These are phyloP conservation scores for Penicillium sclerotiorum DNA, from an alignment of 2,329 filamentous ascomycete species.

Conservation along the genomic window DNA sequence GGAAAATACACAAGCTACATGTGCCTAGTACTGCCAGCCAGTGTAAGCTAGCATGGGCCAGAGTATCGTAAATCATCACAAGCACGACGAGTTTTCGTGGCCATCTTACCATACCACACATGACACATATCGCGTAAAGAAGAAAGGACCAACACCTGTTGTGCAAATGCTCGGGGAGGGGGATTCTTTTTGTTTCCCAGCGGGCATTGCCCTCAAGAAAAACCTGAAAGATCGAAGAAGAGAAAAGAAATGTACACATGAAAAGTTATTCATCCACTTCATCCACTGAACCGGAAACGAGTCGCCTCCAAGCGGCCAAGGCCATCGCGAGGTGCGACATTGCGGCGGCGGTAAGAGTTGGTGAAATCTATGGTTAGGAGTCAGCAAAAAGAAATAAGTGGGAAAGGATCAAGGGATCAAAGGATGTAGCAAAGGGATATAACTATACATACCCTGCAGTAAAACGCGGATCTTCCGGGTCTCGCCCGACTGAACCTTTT, in stretches of 20 bases:
- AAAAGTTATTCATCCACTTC: slow-evolving; percentile 43
- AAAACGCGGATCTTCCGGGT: slow-evolving; percentile 80
- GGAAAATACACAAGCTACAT: not conserved
- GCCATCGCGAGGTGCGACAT: slow-evolving; percentile 92
- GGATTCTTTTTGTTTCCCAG: slow-evolving; percentile 13
- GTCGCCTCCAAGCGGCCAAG: slow-evolving; percentile 83
- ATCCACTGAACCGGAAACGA: slow-evolving; percentile 77
- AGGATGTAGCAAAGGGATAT: not conserved
- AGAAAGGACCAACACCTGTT: slow-evolving; percentile 24
- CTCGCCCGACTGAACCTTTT: slow-evolving; percentile 69
- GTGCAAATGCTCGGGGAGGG: slow-evolving; percentile 25
- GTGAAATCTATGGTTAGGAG: slow-evolving; percentile 71
- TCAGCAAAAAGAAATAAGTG: too few species aligned
- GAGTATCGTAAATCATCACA: slow-evolving; percentile 28
- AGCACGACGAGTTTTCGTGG: slow-evolving; percentile 17
- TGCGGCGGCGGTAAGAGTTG: slow-evolving; percentile 86
- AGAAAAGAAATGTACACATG: slow-evolving; percentile 16
- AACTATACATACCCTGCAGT: slow-evolving; percentile 66
- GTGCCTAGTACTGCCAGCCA: slow-evolving; percentile 9
- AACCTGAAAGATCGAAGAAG: not conserved
- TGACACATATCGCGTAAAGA: slow-evolving; percentile 23
- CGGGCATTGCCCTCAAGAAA: slow-evolving; percentile 1
- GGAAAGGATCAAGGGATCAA: too few species aligned
- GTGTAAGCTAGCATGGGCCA: slow-evolving; percentile 11
- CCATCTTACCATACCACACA: slow-evolving; percentile 19